Percentiles rank a stretch among this genome's conserved stretches.
Evolutionary conservation across 202 grass and related monocot genomes (phyloP).

Genomic region (Carex arenaria): DNA sequence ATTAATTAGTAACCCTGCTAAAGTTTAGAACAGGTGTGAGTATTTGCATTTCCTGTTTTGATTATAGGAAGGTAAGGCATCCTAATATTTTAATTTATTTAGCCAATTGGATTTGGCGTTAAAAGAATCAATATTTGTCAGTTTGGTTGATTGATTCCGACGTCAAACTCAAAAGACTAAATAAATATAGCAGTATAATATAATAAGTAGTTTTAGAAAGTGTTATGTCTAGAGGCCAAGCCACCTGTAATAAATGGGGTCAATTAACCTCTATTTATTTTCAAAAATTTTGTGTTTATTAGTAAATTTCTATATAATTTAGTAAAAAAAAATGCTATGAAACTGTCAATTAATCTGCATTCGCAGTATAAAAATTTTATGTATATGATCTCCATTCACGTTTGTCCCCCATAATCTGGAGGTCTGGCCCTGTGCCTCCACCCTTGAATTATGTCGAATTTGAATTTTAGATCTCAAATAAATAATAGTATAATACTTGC

Average conservation of each 20-base stretch:
- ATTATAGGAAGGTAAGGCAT: not conserved
- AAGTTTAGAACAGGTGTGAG: not conserved
- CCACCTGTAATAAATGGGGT: no score
- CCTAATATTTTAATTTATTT: not conserved
- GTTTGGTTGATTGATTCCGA: not conserved
- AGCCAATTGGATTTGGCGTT: not conserved
- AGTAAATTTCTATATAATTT: no score
- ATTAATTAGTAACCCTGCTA: not conserved
- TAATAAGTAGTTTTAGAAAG: not conserved
- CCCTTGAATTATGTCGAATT: no score
- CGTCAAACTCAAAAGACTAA: not conserved
- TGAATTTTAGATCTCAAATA: not conserved
- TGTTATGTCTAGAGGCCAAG: not conserved
- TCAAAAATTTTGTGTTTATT: no score
- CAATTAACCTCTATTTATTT: no score
- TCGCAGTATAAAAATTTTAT: no score
- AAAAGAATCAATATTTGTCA: not conserved
- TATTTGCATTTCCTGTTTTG: not conserved
- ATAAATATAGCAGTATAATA: not conserved
- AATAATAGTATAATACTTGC: not conserved
- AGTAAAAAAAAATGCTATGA: no score
- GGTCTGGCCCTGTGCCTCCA: no score
- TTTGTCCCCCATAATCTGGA: no score
- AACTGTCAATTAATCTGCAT: no score
- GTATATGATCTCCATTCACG: no score